phyloP scores from a whole-genome alignment of 2,329 filamentous ascomycete species.

The Trichoderma semiorbis region DNA sequence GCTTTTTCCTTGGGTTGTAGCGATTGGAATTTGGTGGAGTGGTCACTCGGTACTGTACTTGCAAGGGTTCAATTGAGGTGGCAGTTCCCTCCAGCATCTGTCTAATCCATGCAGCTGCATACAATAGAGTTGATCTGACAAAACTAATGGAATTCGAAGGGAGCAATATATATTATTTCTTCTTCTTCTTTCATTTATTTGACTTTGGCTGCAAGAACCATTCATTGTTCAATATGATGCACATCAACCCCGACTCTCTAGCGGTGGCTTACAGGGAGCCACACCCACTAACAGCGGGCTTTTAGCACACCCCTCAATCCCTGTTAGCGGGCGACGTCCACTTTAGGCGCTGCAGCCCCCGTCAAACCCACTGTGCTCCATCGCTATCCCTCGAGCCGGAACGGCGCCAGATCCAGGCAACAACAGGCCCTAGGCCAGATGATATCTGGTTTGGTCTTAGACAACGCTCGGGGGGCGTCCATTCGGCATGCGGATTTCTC shows the following conservation, averaged over 20 bases:
- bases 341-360: slow-evolving; percentile 13
- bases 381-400: slow-evolving; percentile 9
- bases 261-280: slow-evolving; percentile 18
- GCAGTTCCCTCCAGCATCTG: background rate
- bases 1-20: background rate
- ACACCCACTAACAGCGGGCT: background rate
- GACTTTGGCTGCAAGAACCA: background rate
- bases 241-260: background rate
- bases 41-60: background rate
- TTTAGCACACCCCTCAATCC: slow-evolving; percentile 1
- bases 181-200: background rate
- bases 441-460: slow-evolving; percentile 20
- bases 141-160: too few species aligned
- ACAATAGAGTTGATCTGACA: background rate
- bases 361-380: background rate
- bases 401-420: slow-evolving; percentile 31
- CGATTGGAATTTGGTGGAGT: background rate
- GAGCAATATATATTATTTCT: too few species aligned
- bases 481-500: slow-evolving; percentile 8
- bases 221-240: background rate
- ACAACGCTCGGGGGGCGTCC: slow-evolving; percentile 9
- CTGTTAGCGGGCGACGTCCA: slow-evolving; percentile 16
- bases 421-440: slow-evolving; percentile 30
- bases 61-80: background rate
- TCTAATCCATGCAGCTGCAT: background rate